Evolutionary conservation across 148 eudicot species (phyloP).

Genomic region (Amaranthus hypochondriacus): DNA sequence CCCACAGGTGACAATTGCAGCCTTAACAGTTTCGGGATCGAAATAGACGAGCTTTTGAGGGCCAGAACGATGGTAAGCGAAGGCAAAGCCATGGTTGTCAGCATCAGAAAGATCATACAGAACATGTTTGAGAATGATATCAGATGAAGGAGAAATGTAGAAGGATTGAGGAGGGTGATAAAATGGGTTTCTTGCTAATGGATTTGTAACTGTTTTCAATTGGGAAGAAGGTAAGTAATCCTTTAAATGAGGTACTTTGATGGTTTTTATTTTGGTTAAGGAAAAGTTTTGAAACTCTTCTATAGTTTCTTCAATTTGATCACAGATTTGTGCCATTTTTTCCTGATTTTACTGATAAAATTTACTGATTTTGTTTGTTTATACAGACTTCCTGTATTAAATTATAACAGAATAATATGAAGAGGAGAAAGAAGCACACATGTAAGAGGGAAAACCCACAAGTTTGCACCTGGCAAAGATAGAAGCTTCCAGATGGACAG

Average conservation of each 20-base stretch:
- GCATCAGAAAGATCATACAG: conserved; percentile 35
- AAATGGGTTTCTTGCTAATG: conserved; percentile 38
- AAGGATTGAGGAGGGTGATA: conserved; percentile 49
- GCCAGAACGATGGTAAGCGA: conserved; percentile 60
- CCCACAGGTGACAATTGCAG: conserved; percentile 75
- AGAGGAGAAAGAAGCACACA: no score
- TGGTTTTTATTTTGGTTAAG: conserved; percentile 21
- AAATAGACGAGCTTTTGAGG: conserved; percentile 42
- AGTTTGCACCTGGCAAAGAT: no score
- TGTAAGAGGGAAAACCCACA: no score
- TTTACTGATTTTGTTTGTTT: no score
- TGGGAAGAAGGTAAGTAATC: conserved; percentile 27
- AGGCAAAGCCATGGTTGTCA: neutral
- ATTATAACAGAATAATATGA: no score
- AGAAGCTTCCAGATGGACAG: no score
- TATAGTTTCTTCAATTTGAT: neutral
- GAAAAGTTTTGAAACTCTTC: neutral
- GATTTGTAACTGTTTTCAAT: conserved; percentile 33
- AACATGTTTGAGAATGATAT: conserved; percentile 46
- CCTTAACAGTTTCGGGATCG: conserved; percentile 39
- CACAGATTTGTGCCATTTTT: neutral
- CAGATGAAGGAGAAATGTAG: conserved; percentile 42
- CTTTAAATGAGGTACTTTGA: conserved; percentile 27
- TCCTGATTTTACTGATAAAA: neutral
- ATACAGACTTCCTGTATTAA: no score